Evolutionary conservation across 1,284 basidiomycete species (phyloP), one percentile per base, ranked within the genome.

Genomic region (Testicularia cyperi): DNA sequence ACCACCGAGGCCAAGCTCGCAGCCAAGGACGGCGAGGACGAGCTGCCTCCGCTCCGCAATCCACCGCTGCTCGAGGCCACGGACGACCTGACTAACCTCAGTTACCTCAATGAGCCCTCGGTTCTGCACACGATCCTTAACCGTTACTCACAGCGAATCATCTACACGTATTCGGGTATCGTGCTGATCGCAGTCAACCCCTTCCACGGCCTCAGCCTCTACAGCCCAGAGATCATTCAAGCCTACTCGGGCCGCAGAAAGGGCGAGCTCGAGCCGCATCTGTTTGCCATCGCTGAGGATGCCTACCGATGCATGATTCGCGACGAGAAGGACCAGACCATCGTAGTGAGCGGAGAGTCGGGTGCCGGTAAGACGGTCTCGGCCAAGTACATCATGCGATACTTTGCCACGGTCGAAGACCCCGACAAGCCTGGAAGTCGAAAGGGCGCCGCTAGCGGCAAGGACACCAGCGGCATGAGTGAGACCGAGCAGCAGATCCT

Each of bases 281-380:
- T 99, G 58, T 98, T 98, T 78, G 95, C 95, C 20, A 98, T 99
- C 68, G 95, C 95, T 12, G 95, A 99, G 78, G 95, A 98, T 80
- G 95, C 95, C 54, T 91, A 98, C 78, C 92, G 92, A 29, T 90
- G 90, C 52, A 97, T 98, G 95, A 85, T 90, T 47, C 88, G 88
- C 72, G 92, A 97, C 68, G 85, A 86, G 27, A 88, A 86, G 73
- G 94, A 96, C 62, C 95, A 99, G 79, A 99, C 95, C 5, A 97
- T 99, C 74, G 96, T 99, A 63, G 95, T 99, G 55, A 94, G 90
- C 38, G 95, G 95, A 71, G 95, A 99, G 80, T 94, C 90, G 82
- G 95, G 95, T 79, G 95, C 95, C 38, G 95, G 95, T 46, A 99
- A 99, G 82, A 99, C 95, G 0, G 95, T 98, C 79, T 96, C 92